Base-by-base conservation (phyloP, 2,329 filamentous ascomycete species). In the Xylaria sp. region DNA sequence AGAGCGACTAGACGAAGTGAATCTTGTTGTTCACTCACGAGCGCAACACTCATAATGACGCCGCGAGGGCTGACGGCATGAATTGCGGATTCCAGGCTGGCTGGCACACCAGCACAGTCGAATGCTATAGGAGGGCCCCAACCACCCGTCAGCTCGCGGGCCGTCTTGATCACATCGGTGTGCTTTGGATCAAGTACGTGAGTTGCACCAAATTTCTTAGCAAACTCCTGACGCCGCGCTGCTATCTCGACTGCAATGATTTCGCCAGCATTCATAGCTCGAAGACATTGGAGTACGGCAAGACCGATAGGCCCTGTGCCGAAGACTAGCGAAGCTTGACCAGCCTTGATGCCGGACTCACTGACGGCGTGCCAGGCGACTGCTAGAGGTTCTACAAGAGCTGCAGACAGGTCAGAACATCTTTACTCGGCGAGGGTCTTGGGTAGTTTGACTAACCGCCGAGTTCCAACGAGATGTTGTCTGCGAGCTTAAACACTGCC, bases 301-400 rank as follows among this genome's bases (percentile, higher is more conserved):
- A 89, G 76, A 0, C 86, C 87, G 48, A 90, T 88, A 0, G 87
- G 87, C 0, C 87, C 87, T 0, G 83, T 85, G 4, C 87, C 87
- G 3, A 88, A 73, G 6, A 90, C 79, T 19, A 89, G 68, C 1
- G 82, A 82, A 0, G 77, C 78, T 13, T 83, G 78, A 1, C 79
- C 80, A 2, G 74, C 60, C 11, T 78, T 78, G 35, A 86, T 73
- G 0, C 79, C 78, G 0, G 79, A 79, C 3, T 82, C 75, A 4
- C 79, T 78, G 9, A 87, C 81, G 0, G 85, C 86, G 67, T 90
- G 87, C 86, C 86, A 89, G 8, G 84, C 86, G 0, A 90, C 86
- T 0, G 85, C 78, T 2, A 90, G 75, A 0, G 87, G 87, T 66
- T 90, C 87, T 6, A 89, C 81, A 3, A 90, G 76, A 0, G 87